Base-by-base conservation (phyloP, 1,284 basidiomycete species). In the Irpex sp. region DNA sequence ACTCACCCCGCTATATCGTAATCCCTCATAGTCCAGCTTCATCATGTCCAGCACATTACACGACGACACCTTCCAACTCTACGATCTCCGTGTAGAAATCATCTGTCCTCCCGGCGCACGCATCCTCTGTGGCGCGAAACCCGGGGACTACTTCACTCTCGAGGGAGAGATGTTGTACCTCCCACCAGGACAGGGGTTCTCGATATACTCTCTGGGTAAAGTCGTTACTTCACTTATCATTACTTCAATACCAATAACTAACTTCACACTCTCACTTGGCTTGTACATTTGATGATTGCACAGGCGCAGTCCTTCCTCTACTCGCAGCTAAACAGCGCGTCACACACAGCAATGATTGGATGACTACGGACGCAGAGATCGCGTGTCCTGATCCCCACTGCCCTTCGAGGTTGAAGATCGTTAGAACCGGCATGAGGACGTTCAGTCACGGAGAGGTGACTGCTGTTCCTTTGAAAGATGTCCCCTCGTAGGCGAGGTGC, bases 341-440 rank as follows among this genome's bases (percentile, higher is more conserved):
- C 19, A 82, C 80, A 0, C 73, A 84, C 58, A 66, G 75, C 1
- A 80, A 83, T 62, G 87, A 89, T 69, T 89, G 87, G 86, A 88
- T 89, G 82, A 76, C 84, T 3, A 85, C 85, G 0, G 87, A 89
- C 66, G 79, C 78, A 0, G 82, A 87, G 65, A 74, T 89, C 19
- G 86, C 85, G 0, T 88, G 86, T 68, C 87, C 86, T 0, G 86
- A 88, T 69, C 86, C 86, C 1, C 74, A 84, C 63, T 88, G 87
- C 71, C 80, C 77, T 37, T 86, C 85, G 1, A 75, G 77, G n/a
- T 68, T 88, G 69, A 80, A 72, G 64, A 85, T 89, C 35, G 72
- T 74, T 4, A 77, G 85, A 55, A 82, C 78, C 0, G 81, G 80
- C 1, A 59, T 81, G 62, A 73, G 85, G 58, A 78, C 72, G 8